Evolutionary conservation across 1,139 yeast species (phyloP), one percentile per base, ranked within the genome.

Genomic region (Wickerhamomyces sp.): DNA sequence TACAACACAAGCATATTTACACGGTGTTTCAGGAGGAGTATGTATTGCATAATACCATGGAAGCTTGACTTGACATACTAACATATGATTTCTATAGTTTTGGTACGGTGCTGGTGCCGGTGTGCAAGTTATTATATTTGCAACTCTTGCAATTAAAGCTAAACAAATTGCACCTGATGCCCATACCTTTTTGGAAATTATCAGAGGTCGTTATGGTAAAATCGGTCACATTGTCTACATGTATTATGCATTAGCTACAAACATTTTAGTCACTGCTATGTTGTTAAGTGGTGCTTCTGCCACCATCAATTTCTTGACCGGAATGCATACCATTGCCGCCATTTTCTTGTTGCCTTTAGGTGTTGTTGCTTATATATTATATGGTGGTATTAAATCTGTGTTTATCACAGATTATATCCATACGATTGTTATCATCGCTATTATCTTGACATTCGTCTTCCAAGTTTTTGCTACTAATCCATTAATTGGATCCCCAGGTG

Each of bases 371-470:
- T 88, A 87, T 63, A 88, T 96, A 3, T 63, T 87, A 41, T 83
- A 85, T 51, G 96, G 96, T 46, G 96, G 96, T 55, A 76, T 89
- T 55, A 87, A 84, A 60, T 95, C 96, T 20, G 88, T 96, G 5
- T 86, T 88, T 62, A 67, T 88, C 55, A 87, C 96, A 7, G 97
- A 88, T 61, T 89, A 84, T 58, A 76, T 80, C 41, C 96, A 88
- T 63, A 88, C 78, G 53, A 59, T 69, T 38, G 78, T 78, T 37
- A 77, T 81, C 54, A 68, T 80, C 35, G 72, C 76, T 33, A 78
- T 82, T 49, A 72, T 81, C 40, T 60, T 81, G 61, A 68, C 75
- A 14, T 81, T 81, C 58, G 78, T 82, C 6, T 81, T 81, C 59
- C 68, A 74, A 38, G 71, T 82, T 1, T 81, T 71, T 61, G 86